Evolutionary conservation across 2,329 filamentous ascomycete species (phyloP), one percentile per base, ranked within the genome.

Genomic region (Plectosphaerella sp.): DNA sequence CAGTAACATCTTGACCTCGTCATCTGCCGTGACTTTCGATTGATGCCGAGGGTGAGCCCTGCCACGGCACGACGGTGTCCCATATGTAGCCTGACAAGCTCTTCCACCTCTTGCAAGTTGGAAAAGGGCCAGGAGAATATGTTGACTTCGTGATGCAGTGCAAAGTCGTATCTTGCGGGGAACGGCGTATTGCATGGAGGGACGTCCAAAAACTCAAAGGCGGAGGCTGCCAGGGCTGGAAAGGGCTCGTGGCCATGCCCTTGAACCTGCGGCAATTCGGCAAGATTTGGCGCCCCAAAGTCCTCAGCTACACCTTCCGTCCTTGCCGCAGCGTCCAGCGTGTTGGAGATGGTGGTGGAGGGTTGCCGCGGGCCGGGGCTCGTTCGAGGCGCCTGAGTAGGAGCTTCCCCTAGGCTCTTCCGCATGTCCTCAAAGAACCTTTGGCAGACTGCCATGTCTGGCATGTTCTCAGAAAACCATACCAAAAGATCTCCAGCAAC

Each of bases 401-500:
- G n/a, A n/a, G n/a, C n/a, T n/a, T n/a, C n/a, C 25, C 25, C 25
- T 5, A 28, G 25, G 25, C 25, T 28, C 9, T 28, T 28, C 41
- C 25, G 43, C 12, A 36, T 6, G 11, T 33, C 48, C 9, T 45
- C 39, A 39, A 50, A 45, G 39, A 50, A 50, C 4, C 18, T 11
- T 2, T 39, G 20, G 7, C 43, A 50, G 15, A 50, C 18, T 2
- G n/a, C 41, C 4, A 50, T 39, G 16, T 50, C 48, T 5, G 48
- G 41, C 41, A 50, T 50, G 16, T 50, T 43, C 7, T 18, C 36
- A 7, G 48, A 22, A 16, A 50, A 36, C 48, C 48, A 50, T 18
- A 10, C 16, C 12, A 50, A 16, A 24, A 50, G 22, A 12, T 50
- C 1, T 15, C 42, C 39, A n/a, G 39, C 28, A 5, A 45, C 9